Percentiles rank a stretch among this genome's conserved stretches.
These are phyloP conservation scores for Penicillium occitanis DNA, from an alignment of 2,329 filamentous ascomycete species.

Conservation along the genomic window DNA sequence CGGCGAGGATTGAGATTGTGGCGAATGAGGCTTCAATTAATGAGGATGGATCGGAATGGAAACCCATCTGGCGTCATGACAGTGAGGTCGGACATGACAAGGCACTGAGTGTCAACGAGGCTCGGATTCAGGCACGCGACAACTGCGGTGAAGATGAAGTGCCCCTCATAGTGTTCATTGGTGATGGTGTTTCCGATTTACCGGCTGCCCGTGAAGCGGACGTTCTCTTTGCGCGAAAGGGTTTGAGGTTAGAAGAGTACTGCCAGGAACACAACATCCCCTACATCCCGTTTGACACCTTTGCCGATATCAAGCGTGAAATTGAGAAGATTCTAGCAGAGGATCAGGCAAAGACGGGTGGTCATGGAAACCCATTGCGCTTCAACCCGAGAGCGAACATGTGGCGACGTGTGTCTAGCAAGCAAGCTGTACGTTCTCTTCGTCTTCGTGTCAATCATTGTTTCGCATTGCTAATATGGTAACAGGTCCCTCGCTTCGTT, in stretches of 20 bases:
- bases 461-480: neutral
- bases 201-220: constrained; percentile 66
- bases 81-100: constrained; percentile 67
- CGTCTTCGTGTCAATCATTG: constrained; percentile 28
- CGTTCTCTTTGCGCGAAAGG: constrained; percentile 66
- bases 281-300: constrained; percentile 65
- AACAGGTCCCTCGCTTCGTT: constrained; percentile 48
- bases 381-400: constrained; percentile 70
- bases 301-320: constrained; percentile 64
- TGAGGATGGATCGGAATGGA: constrained; percentile 56
- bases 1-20: constrained; percentile 63
- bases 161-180: constrained; percentile 68
- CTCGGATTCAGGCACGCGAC: constrained; percentile 55
- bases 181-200: constrained; percentile 67
- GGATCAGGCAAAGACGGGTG: constrained; percentile 61
- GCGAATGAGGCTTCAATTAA: constrained; percentile 65
- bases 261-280: constrained; percentile 61
- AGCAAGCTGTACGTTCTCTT: constrained; percentile 48
- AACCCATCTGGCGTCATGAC: constrained; percentile 66
- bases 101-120: constrained; percentile 63
- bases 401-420: constrained; percentile 64
- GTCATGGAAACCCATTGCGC: constrained; percentile 57
- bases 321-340: constrained; percentile 58
- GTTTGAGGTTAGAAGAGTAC: constrained; percentile 65
- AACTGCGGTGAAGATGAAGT: constrained; percentile 61